phyloP scores from a whole-genome alignment of 148 eudicot species.

The Amaranthus palmeri region DNA sequence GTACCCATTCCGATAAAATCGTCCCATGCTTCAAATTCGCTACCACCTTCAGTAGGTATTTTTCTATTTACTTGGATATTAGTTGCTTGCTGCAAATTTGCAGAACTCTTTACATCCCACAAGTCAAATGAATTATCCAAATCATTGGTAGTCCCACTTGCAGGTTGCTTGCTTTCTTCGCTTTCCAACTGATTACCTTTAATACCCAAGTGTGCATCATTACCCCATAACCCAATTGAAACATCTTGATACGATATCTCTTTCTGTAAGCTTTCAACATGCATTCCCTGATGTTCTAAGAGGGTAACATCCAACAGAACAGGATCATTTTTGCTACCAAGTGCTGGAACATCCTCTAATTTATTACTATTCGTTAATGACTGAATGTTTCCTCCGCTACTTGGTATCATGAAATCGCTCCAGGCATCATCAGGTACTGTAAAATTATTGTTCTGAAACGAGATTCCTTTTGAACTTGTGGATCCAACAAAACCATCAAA shows the following conservation, averaged over 20 bases:
- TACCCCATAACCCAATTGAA: constrained; percentile 48
- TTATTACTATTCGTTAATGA: constrained; percentile 9
- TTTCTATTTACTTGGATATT: constrained; percentile 12
- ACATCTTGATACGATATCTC: constrained; percentile 22
- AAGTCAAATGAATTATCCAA: constrained; percentile 39
- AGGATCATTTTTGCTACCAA: constrained; percentile 24
- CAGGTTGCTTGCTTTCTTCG: constrained; percentile 16
- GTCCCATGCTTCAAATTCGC: constrained; percentile 46
- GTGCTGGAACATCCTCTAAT: constrained; percentile 12
- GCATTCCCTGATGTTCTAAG: constrained; percentile 8
- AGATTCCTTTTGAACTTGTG: not conserved
- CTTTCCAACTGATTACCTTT: constrained; percentile 15
- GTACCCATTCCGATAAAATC: constrained; percentile 34
- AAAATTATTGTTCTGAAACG: constrained; percentile 6
- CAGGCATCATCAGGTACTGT: constrained; percentile 18
- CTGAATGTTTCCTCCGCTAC: constrained; percentile 5
- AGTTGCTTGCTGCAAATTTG: constrained; percentile 16
- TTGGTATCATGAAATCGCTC: constrained; percentile 22
- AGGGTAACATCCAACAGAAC: constrained; percentile 12
- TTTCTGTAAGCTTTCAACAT: constrained; percentile 4
- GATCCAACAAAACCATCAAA: constrained; percentile 26
- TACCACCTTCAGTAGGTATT: constrained; percentile 23
- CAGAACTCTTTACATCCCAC: constrained; percentile 43
- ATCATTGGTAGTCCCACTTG: constrained; percentile 23
- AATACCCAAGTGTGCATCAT: constrained; percentile 17